Conservation (phyloP, 257 asterid genomes). For the Parsonsia alboflavescens region DNA sequence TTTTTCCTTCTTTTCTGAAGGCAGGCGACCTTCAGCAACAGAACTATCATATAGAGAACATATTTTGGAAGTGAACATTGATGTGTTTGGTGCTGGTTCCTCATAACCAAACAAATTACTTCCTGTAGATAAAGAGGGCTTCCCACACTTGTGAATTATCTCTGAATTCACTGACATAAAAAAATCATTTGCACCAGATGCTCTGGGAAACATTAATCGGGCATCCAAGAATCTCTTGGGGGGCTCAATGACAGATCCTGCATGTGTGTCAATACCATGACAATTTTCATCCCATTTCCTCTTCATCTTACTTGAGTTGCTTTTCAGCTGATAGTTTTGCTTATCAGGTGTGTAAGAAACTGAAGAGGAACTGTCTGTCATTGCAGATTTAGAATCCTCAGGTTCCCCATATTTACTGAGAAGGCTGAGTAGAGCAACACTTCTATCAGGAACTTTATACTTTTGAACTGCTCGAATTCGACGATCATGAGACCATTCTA, state of each 20-base stretch:
- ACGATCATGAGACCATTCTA: constrained; percentile 47
- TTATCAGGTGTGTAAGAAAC: constrained; percentile 62
- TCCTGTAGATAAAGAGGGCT: constrained; percentile 38
- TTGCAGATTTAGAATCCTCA: constrained; percentile 81
- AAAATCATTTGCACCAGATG: constrained; percentile 35
- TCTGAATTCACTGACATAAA: constrained; percentile 43
- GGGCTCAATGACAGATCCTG: constrained; percentile 39
- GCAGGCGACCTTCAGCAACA: constrained; percentile 33
- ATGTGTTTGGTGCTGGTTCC: constrained; percentile 30
- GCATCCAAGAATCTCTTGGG: constrained; percentile 36
- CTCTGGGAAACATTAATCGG: constrained; percentile 35
- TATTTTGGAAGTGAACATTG: constrained; percentile 27
- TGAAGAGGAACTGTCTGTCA: constrained; percentile 92
- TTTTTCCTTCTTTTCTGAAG: constrained; percentile 35
- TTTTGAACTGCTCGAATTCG: constrained; percentile 54
- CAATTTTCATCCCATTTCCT: constrained; percentile 38
- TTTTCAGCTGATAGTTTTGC: constrained; percentile 40
- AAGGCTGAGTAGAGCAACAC: constrained; percentile 57
- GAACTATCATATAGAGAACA: constrained; percentile 37
- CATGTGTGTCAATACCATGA: constrained; percentile 27
- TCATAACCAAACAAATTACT: constrained; percentile 29
- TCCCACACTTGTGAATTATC: constrained; percentile 31
- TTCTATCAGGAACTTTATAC: constrained; percentile 62
- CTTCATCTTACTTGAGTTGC: constrained; percentile 45
- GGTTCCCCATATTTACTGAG: constrained; percentile 71